These are phyloP conservation scores for Carex sylvatica DNA, from an alignment of 202 grass and related monocot species.

Conservation along the genomic window DNA sequence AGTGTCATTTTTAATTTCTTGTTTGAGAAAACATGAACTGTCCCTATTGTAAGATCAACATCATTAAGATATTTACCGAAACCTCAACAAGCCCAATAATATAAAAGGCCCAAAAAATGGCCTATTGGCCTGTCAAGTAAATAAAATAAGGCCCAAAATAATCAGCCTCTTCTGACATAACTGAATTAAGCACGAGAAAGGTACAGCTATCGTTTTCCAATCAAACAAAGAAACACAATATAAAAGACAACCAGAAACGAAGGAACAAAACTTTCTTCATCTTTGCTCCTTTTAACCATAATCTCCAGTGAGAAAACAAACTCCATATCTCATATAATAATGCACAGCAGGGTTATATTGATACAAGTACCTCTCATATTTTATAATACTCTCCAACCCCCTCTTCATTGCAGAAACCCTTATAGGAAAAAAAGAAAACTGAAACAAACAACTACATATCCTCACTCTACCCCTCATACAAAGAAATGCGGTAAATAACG, in stretches of 20 bases:
- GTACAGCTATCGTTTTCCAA: not conserved
- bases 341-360: conserved; percentile 1
- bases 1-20: not conserved
- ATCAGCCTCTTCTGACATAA: not conserved
- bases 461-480: conserved; percentile 17
- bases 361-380: conserved; percentile 24
- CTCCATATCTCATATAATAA: conserved; percentile 22
- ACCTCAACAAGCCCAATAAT: not conserved
- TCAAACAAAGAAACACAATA: not conserved
- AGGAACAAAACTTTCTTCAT: not conserved
- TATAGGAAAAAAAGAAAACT: not conserved
- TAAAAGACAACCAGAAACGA: not conserved
- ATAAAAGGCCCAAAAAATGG: not conserved
- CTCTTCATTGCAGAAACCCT: conserved; percentile 13
- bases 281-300: not conserved
- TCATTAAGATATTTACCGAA: not conserved
- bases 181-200: not conserved
- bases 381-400: conserved; percentile 6
- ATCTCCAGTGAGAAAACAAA: conserved; percentile 9
- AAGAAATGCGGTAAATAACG: conserved; percentile 59
- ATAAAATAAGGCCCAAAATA: not conserved
- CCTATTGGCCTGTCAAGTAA: not conserved
- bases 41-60: not conserved
- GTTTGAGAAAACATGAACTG: not conserved
- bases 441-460: conserved; percentile 11